A percentile compares a stretch with the other conserved stretches of the same genome.
Evolutionary conservation across 441 rosid genomes (phyloP).

Genomic region (Erodium texanum): DNA sequence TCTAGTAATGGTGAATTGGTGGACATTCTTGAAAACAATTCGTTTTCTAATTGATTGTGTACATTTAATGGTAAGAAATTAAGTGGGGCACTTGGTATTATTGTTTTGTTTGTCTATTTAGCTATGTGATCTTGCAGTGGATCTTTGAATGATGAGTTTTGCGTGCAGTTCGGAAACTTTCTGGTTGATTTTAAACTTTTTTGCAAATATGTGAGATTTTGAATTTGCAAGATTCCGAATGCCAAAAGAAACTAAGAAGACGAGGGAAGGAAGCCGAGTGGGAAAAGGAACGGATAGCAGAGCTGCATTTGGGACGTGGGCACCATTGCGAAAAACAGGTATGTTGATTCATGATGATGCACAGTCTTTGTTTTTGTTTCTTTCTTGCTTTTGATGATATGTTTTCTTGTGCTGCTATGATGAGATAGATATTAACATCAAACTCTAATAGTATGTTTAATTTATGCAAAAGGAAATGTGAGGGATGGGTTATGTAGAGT

Average conservation of each 20-base stretch:
- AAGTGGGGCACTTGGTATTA: not conserved
- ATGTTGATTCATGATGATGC: not conserved
- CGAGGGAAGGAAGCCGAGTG: too few relatives aligned
- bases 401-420: not conserved
- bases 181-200: not conserved
- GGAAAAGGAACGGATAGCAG: not conserved
- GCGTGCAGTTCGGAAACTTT: not conserved
- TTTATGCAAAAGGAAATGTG: not conserved
- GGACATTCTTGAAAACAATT: not conserved
- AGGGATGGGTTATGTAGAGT: not conserved
- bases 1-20: not conserved
- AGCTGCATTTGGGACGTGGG: not conserved
- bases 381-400: not conserved
- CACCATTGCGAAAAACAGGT: conserved; percentile 1
- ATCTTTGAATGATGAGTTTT: not conserved
- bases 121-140: not conserved
- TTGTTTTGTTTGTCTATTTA: too few relatives aligned
- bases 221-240: not conserved
- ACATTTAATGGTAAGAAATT: not conserved
- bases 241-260: conserved; percentile 4
- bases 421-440: not conserved
- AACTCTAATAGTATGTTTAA: not conserved
- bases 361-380: not conserved
- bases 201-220: not conserved
- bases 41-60: not conserved